These are phyloP conservation scores for Xylaria grammica DNA, from an alignment of 495 filamentous ascomycete species.

Conservation along the genomic window DNA sequence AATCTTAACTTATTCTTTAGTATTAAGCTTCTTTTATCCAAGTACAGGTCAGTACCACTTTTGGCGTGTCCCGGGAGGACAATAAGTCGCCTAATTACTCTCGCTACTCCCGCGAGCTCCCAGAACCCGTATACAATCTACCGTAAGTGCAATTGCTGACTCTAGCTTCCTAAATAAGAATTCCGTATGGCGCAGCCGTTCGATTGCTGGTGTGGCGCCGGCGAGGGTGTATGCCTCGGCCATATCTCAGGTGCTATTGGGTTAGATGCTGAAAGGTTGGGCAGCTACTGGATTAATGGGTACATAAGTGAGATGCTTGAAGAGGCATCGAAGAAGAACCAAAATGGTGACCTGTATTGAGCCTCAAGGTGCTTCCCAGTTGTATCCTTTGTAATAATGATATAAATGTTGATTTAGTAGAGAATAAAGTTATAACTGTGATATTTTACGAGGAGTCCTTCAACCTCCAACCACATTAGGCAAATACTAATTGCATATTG, in stretches of 20 bases:
- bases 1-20: neutral
- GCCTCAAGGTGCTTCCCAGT: no score
- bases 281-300: constrained; percentile 12
- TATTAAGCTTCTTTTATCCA: constrained; percentile 19
- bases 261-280: neutral
- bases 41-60: constrained; percentile 12
- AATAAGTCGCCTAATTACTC: no score
- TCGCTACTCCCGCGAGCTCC: no score
- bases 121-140: no score
- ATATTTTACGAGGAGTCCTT: no score
- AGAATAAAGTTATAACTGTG: no score
- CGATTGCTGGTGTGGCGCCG: constrained; percentile 10
- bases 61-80: no score
- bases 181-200: constrained; percentile 12
- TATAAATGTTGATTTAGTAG: no score
- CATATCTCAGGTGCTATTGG: constrained; percentile 1
- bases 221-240: constrained; percentile 6
- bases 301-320: constrained; percentile 17
- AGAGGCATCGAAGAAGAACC: neutral
- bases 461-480: no score
- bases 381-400: no score
- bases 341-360: neutral
- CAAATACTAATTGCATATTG: neutral
- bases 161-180: neutral
- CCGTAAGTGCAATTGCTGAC: neutral